Evolutionary conservation across 192 early-diverging fungal genomes (phyloP).

Genomic region (Haplosporangium gracile): DNA sequence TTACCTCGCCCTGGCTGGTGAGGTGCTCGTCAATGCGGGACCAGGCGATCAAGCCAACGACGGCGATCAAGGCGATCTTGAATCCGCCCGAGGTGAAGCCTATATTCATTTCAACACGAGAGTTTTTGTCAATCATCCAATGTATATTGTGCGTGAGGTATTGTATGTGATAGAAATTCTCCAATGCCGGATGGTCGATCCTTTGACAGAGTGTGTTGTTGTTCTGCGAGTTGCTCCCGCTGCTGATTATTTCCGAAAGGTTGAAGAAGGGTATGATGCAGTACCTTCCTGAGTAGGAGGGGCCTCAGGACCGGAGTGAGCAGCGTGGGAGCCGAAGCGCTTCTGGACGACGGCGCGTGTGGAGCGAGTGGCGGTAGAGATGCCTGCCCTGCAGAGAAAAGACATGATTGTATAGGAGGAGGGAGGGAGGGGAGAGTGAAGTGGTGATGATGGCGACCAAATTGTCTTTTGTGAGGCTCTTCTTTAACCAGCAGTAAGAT

Average conservation of each 20-base stretch:
- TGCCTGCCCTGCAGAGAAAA: constrained; percentile 49
- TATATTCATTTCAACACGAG: background rate
- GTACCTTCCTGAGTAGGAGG: constrained; percentile 53
- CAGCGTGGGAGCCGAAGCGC: constrained; percentile 51
- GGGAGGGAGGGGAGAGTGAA: background rate
- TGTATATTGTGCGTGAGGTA: background rate
- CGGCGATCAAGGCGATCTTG: constrained; percentile 42
- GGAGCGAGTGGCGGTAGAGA: constrained; percentile 42
- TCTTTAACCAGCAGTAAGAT: background rate
- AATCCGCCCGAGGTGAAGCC: constrained; percentile 52
- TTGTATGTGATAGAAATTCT: background rate
- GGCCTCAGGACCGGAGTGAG: constrained; percentile 47
- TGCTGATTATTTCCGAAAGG: background rate
- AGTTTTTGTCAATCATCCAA: background rate
- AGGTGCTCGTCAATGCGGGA: constrained; percentile 56
- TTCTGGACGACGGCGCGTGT: constrained; percentile 51
- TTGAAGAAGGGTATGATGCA: background rate
- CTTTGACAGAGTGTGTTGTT: background rate
- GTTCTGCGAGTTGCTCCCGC: background rate
- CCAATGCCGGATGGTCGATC: too few species aligned
- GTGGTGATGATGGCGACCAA: constrained; percentile 8
- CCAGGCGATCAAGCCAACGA: constrained; percentile 51
- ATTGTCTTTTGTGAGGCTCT: background rate
- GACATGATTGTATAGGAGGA: constrained; percentile 26
- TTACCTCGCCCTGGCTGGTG: constrained; percentile 56